These are phyloP conservation scores for Cyclotella sp. DNA, from an alignment of 108 stramenopile genomes.

Conservation along the genomic window DNA sequence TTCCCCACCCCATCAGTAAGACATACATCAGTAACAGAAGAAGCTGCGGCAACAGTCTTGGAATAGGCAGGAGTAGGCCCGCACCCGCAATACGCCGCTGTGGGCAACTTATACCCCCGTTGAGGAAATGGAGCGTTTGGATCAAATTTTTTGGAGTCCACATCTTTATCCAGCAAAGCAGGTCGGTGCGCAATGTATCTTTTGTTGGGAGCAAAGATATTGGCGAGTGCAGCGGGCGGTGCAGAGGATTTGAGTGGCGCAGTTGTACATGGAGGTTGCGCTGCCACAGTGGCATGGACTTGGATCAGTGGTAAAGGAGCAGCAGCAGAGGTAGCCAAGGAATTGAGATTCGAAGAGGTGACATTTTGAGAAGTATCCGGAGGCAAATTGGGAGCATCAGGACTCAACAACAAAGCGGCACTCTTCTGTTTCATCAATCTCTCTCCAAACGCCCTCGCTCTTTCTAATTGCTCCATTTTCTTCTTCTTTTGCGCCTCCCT, in stretches of 20 bases:
- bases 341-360: not conserved
- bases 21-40: not conserved
- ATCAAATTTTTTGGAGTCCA: conserved; percentile 17
- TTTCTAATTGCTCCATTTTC: not conserved
- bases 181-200: conserved; percentile 4
- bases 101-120: conserved; percentile 26
- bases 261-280: conserved; percentile 1
- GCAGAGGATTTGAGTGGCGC: not conserved
- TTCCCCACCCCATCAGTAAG: not conserved
- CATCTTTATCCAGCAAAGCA: not conserved
- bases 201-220: not conserved
- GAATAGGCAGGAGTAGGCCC: conserved; percentile 33
- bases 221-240: not conserved
- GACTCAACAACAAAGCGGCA: not conserved
- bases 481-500: not conserved
- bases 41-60: not conserved
- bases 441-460: not conserved
- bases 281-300: not conserved
- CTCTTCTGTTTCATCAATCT: not conserved
- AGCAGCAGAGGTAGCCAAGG: not conserved
- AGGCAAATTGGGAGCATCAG: not conserved
- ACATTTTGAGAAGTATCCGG: not conserved
- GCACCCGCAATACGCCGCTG: conserved; percentile 45
- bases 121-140: conserved; percentile 27
- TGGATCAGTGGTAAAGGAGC: not conserved